Evolutionary conservation across 805 yeast species (phyloP).

Genomic region (Brettanomyces nanus): DNA sequence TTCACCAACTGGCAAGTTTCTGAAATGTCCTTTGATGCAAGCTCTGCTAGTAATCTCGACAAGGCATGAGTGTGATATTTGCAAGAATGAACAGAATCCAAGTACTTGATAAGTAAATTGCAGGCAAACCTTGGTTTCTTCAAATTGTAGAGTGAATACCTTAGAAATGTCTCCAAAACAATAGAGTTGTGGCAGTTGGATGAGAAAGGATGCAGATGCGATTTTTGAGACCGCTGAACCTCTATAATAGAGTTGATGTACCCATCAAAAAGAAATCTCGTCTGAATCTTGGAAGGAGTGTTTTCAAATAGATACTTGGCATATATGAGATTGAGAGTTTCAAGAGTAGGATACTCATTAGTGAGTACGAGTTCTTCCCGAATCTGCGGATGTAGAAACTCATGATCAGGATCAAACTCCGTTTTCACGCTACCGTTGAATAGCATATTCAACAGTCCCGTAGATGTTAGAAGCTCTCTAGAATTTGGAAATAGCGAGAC

Average conservation of each 20-base stretch:
- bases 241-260: background rate
- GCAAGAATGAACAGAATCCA: background rate
- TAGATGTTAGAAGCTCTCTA: slow-evolving; percentile 1
- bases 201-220: slow-evolving; percentile 1
- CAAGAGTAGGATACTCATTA: background rate
- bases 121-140: slow-evolving; percentile 9
- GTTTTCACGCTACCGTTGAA: background rate
- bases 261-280: background rate
- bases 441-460: background rate
- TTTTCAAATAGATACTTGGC: background rate
- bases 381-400: background rate
- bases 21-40: background rate
- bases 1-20: background rate
- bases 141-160: background rate
- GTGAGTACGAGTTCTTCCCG: background rate
- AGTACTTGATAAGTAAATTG: background rate
- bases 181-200: background rate
- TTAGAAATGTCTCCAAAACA: background rate
- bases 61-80: background rate
- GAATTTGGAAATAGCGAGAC: slow-evolving; percentile 9
- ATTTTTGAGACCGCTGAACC: background rate
- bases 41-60: background rate
- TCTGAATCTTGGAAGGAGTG: background rate
- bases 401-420: background rate
- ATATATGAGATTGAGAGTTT: background rate